phyloP scores from a whole-genome alignment of 2,329 filamentous ascomycete species.

The Fusarium pseudograminearum region DNA sequence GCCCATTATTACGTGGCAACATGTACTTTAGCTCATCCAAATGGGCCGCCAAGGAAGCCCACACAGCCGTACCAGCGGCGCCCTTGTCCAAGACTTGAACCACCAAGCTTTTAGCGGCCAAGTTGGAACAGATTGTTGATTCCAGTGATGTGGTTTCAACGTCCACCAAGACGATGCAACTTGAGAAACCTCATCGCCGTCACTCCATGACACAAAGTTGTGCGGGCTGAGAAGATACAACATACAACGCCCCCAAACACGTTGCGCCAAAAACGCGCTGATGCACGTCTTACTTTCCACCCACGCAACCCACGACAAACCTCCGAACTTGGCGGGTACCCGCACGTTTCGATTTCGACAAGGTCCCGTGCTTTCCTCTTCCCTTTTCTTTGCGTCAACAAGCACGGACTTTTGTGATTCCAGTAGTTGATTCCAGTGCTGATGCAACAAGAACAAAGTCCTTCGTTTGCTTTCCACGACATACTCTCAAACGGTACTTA shows the following conservation, averaged over 20 bases:
- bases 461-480: background rate
- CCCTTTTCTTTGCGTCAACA: conserved; percentile 25
- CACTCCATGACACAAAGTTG: background rate
- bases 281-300: conserved; percentile 25
- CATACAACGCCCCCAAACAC: background rate
- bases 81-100: conserved; percentile 35
- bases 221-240: conserved; percentile 2
- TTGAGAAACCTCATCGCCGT: conserved; percentile 1
- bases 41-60: conserved; percentile 47
- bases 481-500: background rate
- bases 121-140: background rate
- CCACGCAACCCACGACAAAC: conserved; percentile 36
- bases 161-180: conserved; percentile 10
- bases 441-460: background rate
- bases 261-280: conserved; percentile 16
- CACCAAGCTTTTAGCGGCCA: conserved; percentile 17
- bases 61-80: conserved; percentile 39
- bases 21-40: conserved; percentile 43
- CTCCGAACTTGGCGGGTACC: conserved; percentile 39
- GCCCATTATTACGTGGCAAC: conserved; percentile 49
- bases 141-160: conserved; percentile 16
- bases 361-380: conserved; percentile 30
- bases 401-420: conserved; percentile 40
- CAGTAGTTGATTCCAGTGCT: conserved; percentile 15
- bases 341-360: conserved; percentile 39